phyloP scores from a whole-genome alignment of 768 basidiomycete species.

The Termitomyces sp. region DNA sequence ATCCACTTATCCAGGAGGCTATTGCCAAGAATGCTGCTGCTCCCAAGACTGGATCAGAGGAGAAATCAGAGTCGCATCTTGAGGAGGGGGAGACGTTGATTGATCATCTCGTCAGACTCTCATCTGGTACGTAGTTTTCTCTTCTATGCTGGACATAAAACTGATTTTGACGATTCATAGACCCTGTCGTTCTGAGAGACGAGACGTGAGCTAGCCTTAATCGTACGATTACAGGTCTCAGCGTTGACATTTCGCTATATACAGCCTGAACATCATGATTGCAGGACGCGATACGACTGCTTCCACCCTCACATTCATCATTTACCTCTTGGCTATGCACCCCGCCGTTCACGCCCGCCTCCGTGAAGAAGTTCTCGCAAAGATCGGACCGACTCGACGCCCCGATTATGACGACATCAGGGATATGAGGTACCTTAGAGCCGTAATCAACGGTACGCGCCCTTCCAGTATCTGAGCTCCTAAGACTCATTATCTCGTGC shows the following conservation, averaged over 20 bases:
- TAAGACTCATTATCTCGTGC: not conserved
- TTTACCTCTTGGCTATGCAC: conserved; percentile 51
- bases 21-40: conserved; percentile 33
- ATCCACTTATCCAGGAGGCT: conserved; percentile 52
- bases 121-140: conserved; percentile 31
- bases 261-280: conserved; percentile 45
- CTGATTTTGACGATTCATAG: conserved; percentile 17
- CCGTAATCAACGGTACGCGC: conserved; percentile 58
- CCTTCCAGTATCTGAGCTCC: not conserved
- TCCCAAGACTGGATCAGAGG: conserved; percentile 19
- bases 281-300: conserved; percentile 49
- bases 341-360: conserved; percentile 46
- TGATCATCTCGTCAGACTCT: conserved; percentile 53
- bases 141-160: not conserved
- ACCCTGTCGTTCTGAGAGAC: conserved; percentile 48
- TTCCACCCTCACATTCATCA: conserved; percentile 39
- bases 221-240: not conserved
- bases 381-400: conserved; percentile 45
- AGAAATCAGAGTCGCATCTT: conserved; percentile 27
- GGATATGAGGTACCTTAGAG: conserved; percentile 63
- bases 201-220: conserved; percentile 33
- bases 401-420: conserved; percentile 57
- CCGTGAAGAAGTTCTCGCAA: conserved; percentile 53
- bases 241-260: not conserved
- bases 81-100: conserved; percentile 49